These are phyloP conservation scores for Aspergillus neotritici DNA, from an alignment of 2,329 filamentous ascomycete species.

Conservation along the genomic window DNA sequence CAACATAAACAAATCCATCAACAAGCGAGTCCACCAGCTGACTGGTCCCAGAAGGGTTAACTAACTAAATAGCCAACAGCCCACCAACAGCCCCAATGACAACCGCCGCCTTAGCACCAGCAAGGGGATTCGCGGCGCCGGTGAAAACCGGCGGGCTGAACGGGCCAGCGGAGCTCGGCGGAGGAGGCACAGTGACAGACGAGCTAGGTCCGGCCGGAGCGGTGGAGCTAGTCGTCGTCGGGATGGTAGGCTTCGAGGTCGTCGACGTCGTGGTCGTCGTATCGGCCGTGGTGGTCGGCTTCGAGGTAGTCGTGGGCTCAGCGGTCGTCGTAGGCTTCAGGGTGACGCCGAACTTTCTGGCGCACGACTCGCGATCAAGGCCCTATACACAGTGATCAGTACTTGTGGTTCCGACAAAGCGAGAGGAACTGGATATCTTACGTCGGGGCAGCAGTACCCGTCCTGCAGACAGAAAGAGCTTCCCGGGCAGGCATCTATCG, in stretches of 20 bases:
- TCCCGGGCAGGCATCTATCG: conserved; percentile 4
- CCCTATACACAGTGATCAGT: background rate
- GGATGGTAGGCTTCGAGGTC: conserved; percentile 1
- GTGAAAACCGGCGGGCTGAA: conserved; percentile 1
- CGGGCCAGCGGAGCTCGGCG: background rate
- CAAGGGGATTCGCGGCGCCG: background rate
- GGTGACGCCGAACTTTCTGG: conserved; percentile 1
- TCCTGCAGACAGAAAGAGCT: conserved; percentile 7
- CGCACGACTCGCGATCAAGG: conserved; percentile 4
- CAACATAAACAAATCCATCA: no score
- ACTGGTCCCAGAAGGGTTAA: no score
- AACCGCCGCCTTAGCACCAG: background rate
- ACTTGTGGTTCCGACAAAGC: background rate
- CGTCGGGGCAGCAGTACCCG: conserved; percentile 7
- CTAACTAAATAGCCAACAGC: background rate
- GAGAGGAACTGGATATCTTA: background rate
- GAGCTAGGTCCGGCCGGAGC: background rate
- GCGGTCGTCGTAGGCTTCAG: background rate
- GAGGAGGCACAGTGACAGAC: background rate
- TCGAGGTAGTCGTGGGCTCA: background rate
- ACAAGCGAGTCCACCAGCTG: no score
- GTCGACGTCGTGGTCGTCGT: background rate
- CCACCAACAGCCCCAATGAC: conserved; percentile 3
- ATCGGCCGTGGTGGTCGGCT: background rate
- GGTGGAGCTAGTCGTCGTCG: background rate